Evolutionary conservation across 2,329 filamentous ascomycete species (phyloP), one percentile per base, ranked within the genome.

Genomic region (Beauveria bassiana): DNA sequence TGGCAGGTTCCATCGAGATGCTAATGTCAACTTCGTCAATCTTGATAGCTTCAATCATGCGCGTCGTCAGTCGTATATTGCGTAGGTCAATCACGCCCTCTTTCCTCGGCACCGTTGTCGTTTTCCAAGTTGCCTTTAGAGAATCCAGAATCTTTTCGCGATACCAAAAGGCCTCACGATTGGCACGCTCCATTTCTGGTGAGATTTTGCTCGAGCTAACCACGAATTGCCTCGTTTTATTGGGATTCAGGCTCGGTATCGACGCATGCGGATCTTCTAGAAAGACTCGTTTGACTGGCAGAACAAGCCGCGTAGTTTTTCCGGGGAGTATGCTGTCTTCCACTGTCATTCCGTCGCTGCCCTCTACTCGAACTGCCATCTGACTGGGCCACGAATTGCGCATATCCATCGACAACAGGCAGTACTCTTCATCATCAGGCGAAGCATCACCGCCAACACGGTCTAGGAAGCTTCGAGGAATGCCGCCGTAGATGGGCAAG

Each of bases 121-220:
- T 85, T 61, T 78, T 83, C 93, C 93, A 97, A 0, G 80, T 84
- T 0, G 88, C 91, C 28, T 80, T 81, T 10, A 96, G 75, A 47
- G 80, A 79, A 63, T 88, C 86, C 3, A 97, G 81, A 2, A 97
- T 81, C 69, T 85, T 86, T 72, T 96, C 90, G 18, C 92, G 85
- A 72, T 91, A 96, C 93, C 93, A 97, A 72, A 97, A 97, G 0
- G 87, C 86, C 74, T 96, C 91, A 57, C 93, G 82, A 63, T 82
- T 88, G 14, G 86, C 83, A 40, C 89, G 84, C 74, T 97, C 93
- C 49, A 83, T 84, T 65, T 95, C 91, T 0, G 91, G 89, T 0
- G 89, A 87, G 61, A 93, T 85, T 68, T 90, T 90, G 70, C 85
- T 87, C 18, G 87, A 84, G 73, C 89, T 95, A 49, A 96, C 90